These are phyloP conservation scores for Dicorynia guianensis DNA, from an alignment of 306 rosid genomes.

Conservation along the genomic window DNA sequence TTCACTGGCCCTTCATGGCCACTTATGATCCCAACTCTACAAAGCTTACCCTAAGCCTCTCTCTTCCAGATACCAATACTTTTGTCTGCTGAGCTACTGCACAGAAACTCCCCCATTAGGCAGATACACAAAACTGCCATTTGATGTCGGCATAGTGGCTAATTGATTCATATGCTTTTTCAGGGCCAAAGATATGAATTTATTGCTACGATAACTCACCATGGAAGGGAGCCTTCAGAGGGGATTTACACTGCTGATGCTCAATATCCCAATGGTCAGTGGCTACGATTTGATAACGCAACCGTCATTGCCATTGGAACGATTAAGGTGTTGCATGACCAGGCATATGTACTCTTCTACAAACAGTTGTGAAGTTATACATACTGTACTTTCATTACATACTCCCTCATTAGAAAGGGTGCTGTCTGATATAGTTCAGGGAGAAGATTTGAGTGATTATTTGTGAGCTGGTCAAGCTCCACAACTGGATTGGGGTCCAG, in stretches of 20 bases:
- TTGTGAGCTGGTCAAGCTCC: conserved; percentile 29
- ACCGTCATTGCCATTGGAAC: conserved; percentile 73
- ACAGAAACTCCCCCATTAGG: conserved; percentile 67
- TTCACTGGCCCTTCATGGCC: conserved; percentile 97
- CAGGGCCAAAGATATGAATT: conserved; percentile 93
- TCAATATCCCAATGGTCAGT: conserved; percentile 60
- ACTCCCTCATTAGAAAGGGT: conserved; percentile 12
- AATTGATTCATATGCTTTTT: conserved; percentile 29
- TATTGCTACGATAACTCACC: conserved; percentile 94
- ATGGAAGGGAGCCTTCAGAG: conserved; percentile 91
- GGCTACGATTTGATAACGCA: conserved; percentile 90
- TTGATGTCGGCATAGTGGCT: conserved; percentile 34
- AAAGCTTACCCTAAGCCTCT: conserved; percentile 67
- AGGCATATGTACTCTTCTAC: conserved; percentile 92
- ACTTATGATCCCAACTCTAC: conserved; percentile 63
- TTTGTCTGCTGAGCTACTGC: conserved; percentile 91
- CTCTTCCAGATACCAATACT: conserved; percentile 85
- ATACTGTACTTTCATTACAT: neutral
- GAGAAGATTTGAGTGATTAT: conserved; percentile 31
- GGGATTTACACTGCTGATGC: conserved; percentile 98
- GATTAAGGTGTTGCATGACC: conserved; percentile 79
- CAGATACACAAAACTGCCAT: conserved; percentile 87
- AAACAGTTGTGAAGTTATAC: conserved; percentile 43
- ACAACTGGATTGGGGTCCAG: neutral
- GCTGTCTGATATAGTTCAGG: conserved; percentile 15